Evolutionary conservation across 2,329 filamentous ascomycete species (phyloP).

Genomic region (Arachnomyces sp.): DNA sequence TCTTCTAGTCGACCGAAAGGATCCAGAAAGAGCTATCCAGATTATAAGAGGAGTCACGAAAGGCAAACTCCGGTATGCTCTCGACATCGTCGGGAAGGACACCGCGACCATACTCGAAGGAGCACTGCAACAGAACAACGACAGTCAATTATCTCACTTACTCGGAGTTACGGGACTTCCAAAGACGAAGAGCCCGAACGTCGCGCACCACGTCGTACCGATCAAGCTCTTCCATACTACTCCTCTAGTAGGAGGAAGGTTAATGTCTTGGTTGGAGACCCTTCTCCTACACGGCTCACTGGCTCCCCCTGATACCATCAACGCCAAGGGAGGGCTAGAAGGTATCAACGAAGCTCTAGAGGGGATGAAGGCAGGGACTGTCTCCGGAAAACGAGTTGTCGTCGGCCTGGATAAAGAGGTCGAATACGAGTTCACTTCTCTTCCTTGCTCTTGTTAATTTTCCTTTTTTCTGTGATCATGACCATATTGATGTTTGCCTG

Average conservation of each 20-base stretch:
- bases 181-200: constrained; percentile 41
- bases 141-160: constrained; percentile 44
- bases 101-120: constrained; percentile 51
- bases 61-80: constrained; percentile 54
- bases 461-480: no score
- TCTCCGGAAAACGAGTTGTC: constrained; percentile 62
- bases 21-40: constrained; percentile 55
- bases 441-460: no score
- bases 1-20: constrained; percentile 60
- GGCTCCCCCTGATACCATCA: constrained; percentile 56
- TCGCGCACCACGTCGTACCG: constrained; percentile 57
- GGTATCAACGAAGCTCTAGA: constrained; percentile 62
- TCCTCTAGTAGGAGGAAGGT: constrained; percentile 51
- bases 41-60: constrained; percentile 54
- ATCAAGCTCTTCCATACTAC: constrained; percentile 70
- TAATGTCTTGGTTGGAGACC: constrained; percentile 60
- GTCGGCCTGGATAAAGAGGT: constrained; percentile 27
- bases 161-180: constrained; percentile 61
- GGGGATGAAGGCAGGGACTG: constrained; percentile 55
- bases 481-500: no score
- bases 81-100: constrained; percentile 60
- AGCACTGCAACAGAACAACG: constrained; percentile 32
- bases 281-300: constrained; percentile 50
- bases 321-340: constrained; percentile 53
- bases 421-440: no score